These are phyloP conservation scores for Colletotrichum sp. DNA, from an alignment of 2,329 filamentous ascomycete genomes.

Conservation along the genomic window DNA sequence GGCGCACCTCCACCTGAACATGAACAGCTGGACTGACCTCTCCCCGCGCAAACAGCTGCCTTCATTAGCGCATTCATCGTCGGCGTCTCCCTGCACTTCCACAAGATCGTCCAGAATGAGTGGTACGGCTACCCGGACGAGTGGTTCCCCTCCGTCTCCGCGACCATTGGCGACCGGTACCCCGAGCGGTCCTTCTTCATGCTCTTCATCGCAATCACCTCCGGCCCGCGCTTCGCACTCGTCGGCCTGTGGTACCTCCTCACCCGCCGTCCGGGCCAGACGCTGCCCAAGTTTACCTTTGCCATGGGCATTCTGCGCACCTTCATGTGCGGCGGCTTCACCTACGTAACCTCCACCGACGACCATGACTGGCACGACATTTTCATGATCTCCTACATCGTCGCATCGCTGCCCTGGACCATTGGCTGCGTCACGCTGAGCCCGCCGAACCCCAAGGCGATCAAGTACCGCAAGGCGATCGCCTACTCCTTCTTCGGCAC, in stretches of 20 bases:
- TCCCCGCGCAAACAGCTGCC: constrained; percentile 60
- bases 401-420: constrained; percentile 95
- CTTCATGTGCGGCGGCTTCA: constrained; percentile 95
- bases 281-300: constrained; percentile 82
- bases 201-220: constrained; percentile 96
- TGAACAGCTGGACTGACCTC: background rate
- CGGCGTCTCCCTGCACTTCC: constrained; percentile 83
- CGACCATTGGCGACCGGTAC: constrained; percentile 96
- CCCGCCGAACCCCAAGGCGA: constrained; percentile 79
- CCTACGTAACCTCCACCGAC: constrained; percentile 97
- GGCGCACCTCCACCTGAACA: background rate
- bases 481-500: constrained; percentile 88
- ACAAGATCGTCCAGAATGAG: constrained; percentile 98
- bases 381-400: constrained; percentile 98
- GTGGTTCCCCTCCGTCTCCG: constrained; percentile 96
- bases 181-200: constrained; percentile 97
- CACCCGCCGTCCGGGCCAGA: constrained; percentile 76
- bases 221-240: constrained; percentile 88
- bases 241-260: constrained; percentile 93
- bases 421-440: constrained; percentile 87
- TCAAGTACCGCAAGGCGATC: constrained; percentile 89
- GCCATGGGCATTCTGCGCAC: constrained; percentile 85
- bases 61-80: constrained; percentile 87
- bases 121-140: constrained; percentile 93
- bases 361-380: constrained; percentile 99